Evolutionary conservation across 2,329 filamentous ascomycete species (phyloP), one percentile per base, ranked within the genome.

Genomic region (Diaporthe vexans): DNA sequence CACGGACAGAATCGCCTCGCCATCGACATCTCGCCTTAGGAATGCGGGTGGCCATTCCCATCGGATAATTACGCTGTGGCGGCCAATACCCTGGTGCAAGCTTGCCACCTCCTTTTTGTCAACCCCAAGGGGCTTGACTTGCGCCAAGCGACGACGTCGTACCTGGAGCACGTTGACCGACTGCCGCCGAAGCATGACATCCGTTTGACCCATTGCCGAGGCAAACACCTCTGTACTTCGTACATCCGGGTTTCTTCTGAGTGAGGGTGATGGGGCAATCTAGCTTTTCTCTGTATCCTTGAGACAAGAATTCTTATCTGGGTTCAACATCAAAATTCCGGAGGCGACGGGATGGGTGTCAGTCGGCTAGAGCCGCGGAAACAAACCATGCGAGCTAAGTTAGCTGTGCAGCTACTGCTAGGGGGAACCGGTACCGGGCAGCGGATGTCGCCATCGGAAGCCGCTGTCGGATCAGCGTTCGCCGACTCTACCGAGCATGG

Each of bases 361-460:
- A 52, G 13, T 67, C 46, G 46, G 61, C 21, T 21, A 52, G 4
- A 7, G 6, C 63, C 63, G 46, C 46, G 63, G 63, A 67, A 67
- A 21, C 21, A 37, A 37, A 15, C 10, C 26, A 21, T 8, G 19
- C 21, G 29, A 52, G 19, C 40, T 43, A 13, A 37, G 37, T 37
- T 10, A 21, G 21, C 6, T 1, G 48, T 3, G 48, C n/a, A 52
- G 46, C 26, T 9, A 51, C 21, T n/a, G 43, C 26, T 4, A 26
- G 33, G 29, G 29, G 63, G 63, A 35, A 52, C 63, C 46, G 63
- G 63, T n/a, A 43, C 58, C 37, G 58, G n/a, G n/a, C 40, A 35
- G 29, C 63, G 63, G 63, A 24, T 67, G 19, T 67, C 63, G 63
- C 63, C 21, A 29, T 40, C 46, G 63, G 63, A 52, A 52, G 63